Conservation (phyloP, 163 green algal species). For the Scenedesmus sp. region DNA sequence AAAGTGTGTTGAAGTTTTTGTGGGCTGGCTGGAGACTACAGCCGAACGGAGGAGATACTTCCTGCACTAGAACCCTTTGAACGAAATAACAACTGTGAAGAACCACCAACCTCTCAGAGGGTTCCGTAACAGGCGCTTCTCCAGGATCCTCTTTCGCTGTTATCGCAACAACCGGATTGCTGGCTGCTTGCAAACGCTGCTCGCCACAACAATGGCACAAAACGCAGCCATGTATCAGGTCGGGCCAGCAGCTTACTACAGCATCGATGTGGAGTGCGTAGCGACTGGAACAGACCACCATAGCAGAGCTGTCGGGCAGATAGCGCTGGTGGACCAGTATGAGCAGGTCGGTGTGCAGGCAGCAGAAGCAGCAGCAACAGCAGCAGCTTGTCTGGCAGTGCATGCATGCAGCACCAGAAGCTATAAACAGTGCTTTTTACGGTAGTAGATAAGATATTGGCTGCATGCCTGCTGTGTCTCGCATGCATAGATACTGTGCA, state of each 20-base stretch:
- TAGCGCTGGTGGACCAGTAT: slow-evolving; percentile 86
- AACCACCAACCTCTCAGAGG: background rate
- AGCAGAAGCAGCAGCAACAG: slow-evolving; percentile 5
- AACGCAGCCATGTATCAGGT: slow-evolving; percentile 23
- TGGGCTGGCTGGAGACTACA: background rate
- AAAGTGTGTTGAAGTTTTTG: background rate
- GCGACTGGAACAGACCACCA: slow-evolving; percentile 91
- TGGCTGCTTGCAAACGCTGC: background rate
- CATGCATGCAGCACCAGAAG: background rate
- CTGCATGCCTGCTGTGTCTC: too few species aligned
- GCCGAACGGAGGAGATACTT: background rate
- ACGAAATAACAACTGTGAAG: background rate
- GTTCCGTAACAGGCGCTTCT: background rate
- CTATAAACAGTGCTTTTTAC: background rate
- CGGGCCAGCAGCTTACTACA: slow-evolving; percentile 56
- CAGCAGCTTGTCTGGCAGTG: background rate
- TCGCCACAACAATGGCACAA: background rate
- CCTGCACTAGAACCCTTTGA: background rate
- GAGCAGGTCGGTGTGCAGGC: slow-evolving; percentile 60
- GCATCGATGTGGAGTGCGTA: slow-evolving; percentile 95
- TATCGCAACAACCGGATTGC: background rate
- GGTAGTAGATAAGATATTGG: background rate
- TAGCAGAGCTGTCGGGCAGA: slow-evolving; percentile 84
- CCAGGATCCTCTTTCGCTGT: background rate
- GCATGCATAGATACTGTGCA: background rate